phyloP scores from a whole-genome alignment of 2,329 filamentous ascomycete genomes.

The Colletotrichum tropicale region DNA sequence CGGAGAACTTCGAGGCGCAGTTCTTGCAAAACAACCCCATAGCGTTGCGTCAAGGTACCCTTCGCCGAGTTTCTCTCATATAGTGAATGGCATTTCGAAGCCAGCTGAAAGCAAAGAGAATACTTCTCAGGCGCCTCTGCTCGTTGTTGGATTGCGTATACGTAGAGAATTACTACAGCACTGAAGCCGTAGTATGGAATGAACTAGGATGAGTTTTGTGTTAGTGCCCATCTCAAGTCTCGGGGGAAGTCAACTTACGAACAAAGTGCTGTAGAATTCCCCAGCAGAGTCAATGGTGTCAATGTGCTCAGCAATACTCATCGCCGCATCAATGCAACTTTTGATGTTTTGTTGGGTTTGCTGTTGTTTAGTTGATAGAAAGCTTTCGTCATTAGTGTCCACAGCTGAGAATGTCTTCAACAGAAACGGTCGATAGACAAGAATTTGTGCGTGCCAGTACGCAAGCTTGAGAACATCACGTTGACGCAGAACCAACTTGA shows the following conservation, averaged over 20 bases:
- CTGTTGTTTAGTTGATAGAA: neutral
- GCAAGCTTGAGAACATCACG: constrained; percentile 44
- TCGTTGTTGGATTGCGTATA: constrained; percentile 44
- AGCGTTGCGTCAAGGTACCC: constrained; percentile 43
- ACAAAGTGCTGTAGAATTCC: constrained; percentile 44
- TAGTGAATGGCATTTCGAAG: constrained; percentile 41
- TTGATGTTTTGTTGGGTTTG: constrained; percentile 22
- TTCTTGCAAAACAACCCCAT: constrained; percentile 44
- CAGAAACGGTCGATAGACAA: constrained; percentile 40
- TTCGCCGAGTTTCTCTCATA: constrained; percentile 38
- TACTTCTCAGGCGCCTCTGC: constrained; percentile 28
- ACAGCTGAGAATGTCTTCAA: constrained; percentile 31
- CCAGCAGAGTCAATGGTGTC: constrained; percentile 36
- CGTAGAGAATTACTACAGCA: constrained; percentile 47
- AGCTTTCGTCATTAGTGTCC: neutral
- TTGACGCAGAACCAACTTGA: constrained; percentile 32
- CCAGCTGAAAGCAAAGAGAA: constrained; percentile 35
- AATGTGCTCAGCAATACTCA: constrained; percentile 40
- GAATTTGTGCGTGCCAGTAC: constrained; percentile 45
- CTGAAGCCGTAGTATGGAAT: constrained; percentile 48
- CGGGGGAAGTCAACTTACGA: constrained; percentile 29
- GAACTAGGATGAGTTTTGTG: constrained; percentile 19
- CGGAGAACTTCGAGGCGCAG: constrained; percentile 28
- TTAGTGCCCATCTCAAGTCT: no score
- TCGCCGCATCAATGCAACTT: constrained; percentile 41